These are phyloP conservation scores for Solanum raphanifolium DNA, from an alignment of 257 asterid genomes.

Conservation along the genomic window DNA sequence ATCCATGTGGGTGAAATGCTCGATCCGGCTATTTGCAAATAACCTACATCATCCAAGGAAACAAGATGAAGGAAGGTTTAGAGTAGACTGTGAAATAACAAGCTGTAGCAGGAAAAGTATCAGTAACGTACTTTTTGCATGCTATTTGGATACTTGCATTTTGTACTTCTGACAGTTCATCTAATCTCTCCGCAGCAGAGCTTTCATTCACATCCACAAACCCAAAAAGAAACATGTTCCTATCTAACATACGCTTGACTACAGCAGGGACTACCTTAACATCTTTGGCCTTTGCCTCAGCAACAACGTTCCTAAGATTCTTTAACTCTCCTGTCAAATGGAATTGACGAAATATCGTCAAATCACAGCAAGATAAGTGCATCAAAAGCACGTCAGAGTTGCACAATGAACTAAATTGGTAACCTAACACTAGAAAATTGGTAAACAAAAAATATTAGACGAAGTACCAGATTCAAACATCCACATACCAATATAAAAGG, in stretches of 20 bases:
- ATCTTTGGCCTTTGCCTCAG: conserved; percentile 42
- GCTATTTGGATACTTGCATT: conserved; percentile 60
- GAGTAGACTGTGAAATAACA: background rate
- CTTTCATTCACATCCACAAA: conserved; percentile 52
- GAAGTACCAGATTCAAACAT: background rate
- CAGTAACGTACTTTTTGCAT: conserved; percentile 37
- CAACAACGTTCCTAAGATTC: conserved; percentile 35
- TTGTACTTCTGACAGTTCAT: conserved; percentile 52
- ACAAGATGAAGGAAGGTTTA: background rate
- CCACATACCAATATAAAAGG: background rate
- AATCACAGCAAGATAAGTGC: background rate
- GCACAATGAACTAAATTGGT: background rate
- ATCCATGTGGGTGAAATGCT: conserved; percentile 73
- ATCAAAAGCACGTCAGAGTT: background rate
- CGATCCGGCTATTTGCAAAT: conserved; percentile 50
- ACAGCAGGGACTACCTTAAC: conserved; percentile 41
- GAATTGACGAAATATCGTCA: background rate
- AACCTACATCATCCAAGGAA: conserved; percentile 30
- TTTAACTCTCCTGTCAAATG: conserved; percentile 48
- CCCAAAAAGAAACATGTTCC: conserved; percentile 70
- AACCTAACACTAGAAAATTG: background rate
- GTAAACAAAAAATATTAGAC: background rate
- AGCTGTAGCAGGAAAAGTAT: background rate
- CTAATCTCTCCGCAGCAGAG: conserved; percentile 54
- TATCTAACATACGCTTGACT: conserved; percentile 61